Conservation (phyloP, 1,139 yeast genomes). For the Candida neerlandica region DNA sequence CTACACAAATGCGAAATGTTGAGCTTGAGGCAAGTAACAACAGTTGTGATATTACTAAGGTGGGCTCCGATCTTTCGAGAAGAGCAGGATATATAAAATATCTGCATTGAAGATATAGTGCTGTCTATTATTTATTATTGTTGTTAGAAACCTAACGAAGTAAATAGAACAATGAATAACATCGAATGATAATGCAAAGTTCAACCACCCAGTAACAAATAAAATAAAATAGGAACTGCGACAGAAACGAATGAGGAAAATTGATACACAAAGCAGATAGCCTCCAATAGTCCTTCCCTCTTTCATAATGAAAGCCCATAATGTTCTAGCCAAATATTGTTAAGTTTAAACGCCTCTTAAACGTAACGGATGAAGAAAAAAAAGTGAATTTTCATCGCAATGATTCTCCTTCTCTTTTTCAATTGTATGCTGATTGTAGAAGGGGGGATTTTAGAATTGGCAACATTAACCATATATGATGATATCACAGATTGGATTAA, state of each 20-base stretch:
- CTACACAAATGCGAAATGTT: too few relatives aligned
- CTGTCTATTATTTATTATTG: too few relatives aligned
- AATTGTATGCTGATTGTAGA: too few relatives aligned
- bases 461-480: too few relatives aligned
- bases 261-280: neutral
- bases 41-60: too few relatives aligned
- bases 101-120: too few relatives aligned
- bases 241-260: neutral
- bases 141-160: neutral
- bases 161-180: neutral
- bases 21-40: too few relatives aligned
- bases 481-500: too few relatives aligned
- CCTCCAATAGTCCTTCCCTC: neutral
- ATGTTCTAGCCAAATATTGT: neutral
- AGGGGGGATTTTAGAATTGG: too few relatives aligned
- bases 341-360: neutral
- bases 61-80: too few relatives aligned
- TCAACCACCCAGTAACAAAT: neutral
- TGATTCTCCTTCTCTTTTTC: too few relatives aligned
- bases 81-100: too few relatives aligned
- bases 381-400: neutral
- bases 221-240: neutral
- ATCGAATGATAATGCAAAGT: neutral
- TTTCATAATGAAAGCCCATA: neutral
- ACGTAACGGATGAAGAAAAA: neutral